Evolutionary conservation across 805 yeast genomes (phyloP).

Genomic region (Ogataea saltuana): DNA sequence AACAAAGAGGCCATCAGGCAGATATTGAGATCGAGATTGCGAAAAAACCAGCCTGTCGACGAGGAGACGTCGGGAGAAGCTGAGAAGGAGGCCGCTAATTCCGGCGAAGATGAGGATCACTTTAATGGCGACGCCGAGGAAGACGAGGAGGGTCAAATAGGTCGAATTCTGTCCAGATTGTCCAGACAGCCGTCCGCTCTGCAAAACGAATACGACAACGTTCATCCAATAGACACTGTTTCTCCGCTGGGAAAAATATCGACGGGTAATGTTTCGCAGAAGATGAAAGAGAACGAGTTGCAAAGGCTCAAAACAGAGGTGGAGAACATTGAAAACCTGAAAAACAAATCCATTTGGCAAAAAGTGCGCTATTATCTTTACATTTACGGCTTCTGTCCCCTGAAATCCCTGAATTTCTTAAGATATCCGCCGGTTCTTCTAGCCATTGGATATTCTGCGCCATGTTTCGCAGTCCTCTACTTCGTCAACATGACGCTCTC

Average conservation of each 20-base stretch:
- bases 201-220: slow-evolving; percentile 8
- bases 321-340: slow-evolving; percentile 23
- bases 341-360: slow-evolving; percentile 19
- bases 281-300: slow-evolving; percentile 20
- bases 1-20: slow-evolving; percentile 54
- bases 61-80: slow-evolving; percentile 16
- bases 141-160: slow-evolving; percentile 24
- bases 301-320: slow-evolving; percentile 26
- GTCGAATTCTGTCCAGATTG: slow-evolving; percentile 38
- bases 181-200: slow-evolving; percentile 29
- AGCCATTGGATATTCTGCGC: slow-evolving; percentile 64
- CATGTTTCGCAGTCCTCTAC: slow-evolving; percentile 70
- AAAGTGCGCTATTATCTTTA: slow-evolving; percentile 37
- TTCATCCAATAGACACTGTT: slow-evolving; percentile 39
- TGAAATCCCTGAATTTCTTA: slow-evolving; percentile 59
- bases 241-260: slow-evolving; percentile 36
- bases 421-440: slow-evolving; percentile 73
- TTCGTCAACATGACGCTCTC: slow-evolving; percentile 75
- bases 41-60: slow-evolving; percentile 15
- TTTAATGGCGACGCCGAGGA: no score
- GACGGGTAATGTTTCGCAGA: slow-evolving; percentile 23
- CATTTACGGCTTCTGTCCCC: slow-evolving; percentile 56
- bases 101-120: neutral
- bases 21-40: slow-evolving; percentile 41
- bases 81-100: slow-evolving; percentile 6